Conservation (phyloP, 257 asterid species). For the Fraxinus americana region DNA sequence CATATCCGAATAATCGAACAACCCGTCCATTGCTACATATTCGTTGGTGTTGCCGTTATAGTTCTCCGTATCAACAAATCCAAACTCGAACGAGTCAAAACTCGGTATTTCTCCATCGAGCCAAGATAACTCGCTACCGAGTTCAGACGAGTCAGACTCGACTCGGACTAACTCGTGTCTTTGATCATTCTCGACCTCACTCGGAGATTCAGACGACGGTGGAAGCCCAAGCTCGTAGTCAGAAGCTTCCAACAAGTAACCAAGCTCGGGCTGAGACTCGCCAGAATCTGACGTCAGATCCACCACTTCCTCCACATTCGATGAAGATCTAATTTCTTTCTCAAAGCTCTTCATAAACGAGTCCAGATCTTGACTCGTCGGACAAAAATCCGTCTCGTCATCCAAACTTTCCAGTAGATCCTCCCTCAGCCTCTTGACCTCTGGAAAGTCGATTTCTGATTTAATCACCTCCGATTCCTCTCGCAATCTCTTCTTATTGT, state of each 20-base stretch:
- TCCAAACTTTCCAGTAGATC: constrained; percentile 48
- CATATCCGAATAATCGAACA: constrained; percentile 45
- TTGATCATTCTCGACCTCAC: constrained; percentile 15
- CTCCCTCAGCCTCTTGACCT: constrained; percentile 61
- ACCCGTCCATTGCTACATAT: constrained; percentile 44
- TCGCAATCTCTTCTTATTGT: constrained; percentile 35
- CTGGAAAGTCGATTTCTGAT: constrained; percentile 44
- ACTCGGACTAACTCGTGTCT: constrained; percentile 34
- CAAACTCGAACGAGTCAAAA: constrained; percentile 50
- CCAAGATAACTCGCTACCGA: constrained; percentile 47
- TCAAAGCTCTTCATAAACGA: constrained; percentile 68
- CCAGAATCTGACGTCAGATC: constrained; percentile 35
- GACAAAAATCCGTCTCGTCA: constrained; percentile 41
- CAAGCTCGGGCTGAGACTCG: constrained; percentile 55
- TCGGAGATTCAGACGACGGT: constrained; percentile 40
- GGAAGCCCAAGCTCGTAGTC: constrained; percentile 78
- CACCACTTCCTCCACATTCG: constrained; percentile 19
- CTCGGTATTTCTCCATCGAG: constrained; percentile 30
- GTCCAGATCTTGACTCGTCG: constrained; percentile 51
- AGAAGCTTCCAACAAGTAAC: constrained; percentile 62
- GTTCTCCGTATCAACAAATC: constrained; percentile 29
- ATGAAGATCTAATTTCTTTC: constrained; percentile 47
- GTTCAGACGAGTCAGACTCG: constrained; percentile 33
- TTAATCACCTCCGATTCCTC: constrained; percentile 33
- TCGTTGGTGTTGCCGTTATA: constrained; percentile 28